These are phyloP conservation scores for Crotalaria pallida DNA, from an alignment of 306 rosid species.

Conservation along the genomic window DNA sequence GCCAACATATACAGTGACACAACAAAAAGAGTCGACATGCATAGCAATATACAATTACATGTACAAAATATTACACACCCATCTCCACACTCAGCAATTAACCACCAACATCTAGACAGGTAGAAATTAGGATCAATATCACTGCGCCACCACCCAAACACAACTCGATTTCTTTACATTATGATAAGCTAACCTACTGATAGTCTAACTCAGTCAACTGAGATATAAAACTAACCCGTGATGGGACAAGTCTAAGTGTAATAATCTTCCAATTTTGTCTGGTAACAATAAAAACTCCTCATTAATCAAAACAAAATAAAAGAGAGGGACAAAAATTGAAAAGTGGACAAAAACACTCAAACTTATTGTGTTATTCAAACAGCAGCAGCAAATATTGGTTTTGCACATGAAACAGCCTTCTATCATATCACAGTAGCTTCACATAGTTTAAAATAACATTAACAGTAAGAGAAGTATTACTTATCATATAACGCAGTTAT, in stretches of 20 bases:
- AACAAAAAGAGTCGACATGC: neutral
- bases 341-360: neutral
- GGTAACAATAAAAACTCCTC: neutral
- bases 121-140: neutral
- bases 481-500: neutral
- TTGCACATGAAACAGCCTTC: neutral
- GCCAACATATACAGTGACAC: neutral
- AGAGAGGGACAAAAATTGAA: neutral
- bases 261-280: neutral
- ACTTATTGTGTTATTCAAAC: neutral
- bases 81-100: neutral
- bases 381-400: neutral
- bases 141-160: neutral
- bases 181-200: constrained; percentile 9
- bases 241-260: neutral
- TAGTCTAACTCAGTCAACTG: neutral
- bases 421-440: neutral
- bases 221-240: neutral
- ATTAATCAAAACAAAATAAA: neutral
- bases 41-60: neutral
- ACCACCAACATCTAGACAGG: neutral
- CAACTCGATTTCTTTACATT: neutral
- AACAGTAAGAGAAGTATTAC: neutral
- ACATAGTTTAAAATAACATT: neutral
- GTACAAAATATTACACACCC: neutral